These are phyloP conservation scores for Alternaria consortialis DNA, from an alignment of 2,329 filamentous ascomycete species.

Conservation along the genomic window DNA sequence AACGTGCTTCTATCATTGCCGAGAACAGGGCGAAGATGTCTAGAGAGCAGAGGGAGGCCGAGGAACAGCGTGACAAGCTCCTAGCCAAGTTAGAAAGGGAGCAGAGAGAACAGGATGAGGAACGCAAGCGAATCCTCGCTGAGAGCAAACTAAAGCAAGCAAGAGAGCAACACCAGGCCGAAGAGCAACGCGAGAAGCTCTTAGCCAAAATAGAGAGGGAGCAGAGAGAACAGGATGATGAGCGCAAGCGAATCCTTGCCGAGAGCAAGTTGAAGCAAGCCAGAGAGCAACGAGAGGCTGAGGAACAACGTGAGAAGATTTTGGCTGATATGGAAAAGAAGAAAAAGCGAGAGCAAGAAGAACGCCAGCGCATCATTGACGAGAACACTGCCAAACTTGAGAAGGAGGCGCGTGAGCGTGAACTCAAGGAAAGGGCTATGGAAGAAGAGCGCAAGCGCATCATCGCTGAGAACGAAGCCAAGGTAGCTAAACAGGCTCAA, in stretches of 20 bases:
- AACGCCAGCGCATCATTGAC: slow-evolving; percentile 38
- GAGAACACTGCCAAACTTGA: slow-evolving; percentile 45
- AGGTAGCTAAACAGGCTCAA: slow-evolving; percentile 39
- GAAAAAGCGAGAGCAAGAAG: slow-evolving; percentile 46
- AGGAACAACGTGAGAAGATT: slow-evolving; percentile 37
- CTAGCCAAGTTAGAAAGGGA: slow-evolving; percentile 38
- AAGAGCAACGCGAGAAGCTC: slow-evolving; percentile 39
- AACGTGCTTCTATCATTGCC: slow-evolving; percentile 50
- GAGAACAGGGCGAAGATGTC: slow-evolving; percentile 44
- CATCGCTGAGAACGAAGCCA: slow-evolving; percentile 42
- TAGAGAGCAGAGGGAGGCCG: slow-evolving; percentile 27
- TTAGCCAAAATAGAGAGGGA: slow-evolving; percentile 38
- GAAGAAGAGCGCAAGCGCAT: slow-evolving; percentile 41
- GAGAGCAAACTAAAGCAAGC: slow-evolving; percentile 42
- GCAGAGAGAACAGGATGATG: slow-evolving; percentile 40
- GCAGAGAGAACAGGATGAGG: slow-evolving; percentile 39
- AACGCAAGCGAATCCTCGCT: slow-evolving; percentile 39
- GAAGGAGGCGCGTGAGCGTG: slow-evolving; percentile 38
- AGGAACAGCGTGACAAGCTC: slow-evolving; percentile 39
- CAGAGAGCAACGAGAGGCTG: slow-evolving; percentile 33
- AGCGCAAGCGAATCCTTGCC: slow-evolving; percentile 39
- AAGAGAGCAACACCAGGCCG: slow-evolving; percentile 33
- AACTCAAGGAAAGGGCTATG: slow-evolving; percentile 35
- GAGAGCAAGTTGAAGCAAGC: slow-evolving; percentile 42
- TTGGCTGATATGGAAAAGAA: slow-evolving; percentile 52